These are phyloP conservation scores for Plenodomus biglobosus DNA, from an alignment of 2,329 filamentous ascomycete genomes.

Conservation along the genomic window DNA sequence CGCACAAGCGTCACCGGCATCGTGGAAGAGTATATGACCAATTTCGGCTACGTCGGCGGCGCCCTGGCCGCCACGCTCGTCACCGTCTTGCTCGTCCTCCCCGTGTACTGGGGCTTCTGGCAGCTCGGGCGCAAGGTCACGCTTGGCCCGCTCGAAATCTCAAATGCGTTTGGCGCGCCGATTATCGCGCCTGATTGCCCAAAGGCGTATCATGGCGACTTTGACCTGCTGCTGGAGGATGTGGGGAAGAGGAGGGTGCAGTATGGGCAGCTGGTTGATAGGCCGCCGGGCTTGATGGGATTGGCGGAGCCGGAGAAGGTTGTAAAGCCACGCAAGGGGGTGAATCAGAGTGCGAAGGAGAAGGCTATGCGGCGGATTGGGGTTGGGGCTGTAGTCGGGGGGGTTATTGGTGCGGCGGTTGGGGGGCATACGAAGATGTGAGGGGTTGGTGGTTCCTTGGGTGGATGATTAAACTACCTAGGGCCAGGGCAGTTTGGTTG, in stretches of 20 bases:
- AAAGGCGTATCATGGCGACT: conserved; percentile 22
- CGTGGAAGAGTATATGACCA: conserved; percentile 32
- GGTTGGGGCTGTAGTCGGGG: conserved; percentile 14
- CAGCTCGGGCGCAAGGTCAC: conserved; percentile 41
- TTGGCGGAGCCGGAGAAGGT: conserved; percentile 24
- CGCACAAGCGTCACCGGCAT: conserved; percentile 19
- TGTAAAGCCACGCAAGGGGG: conserved; percentile 2
- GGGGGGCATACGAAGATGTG: conserved; percentile 1
- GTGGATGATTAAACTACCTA: not conserved
- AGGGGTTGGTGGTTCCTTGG: not conserved
- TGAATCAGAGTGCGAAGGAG: conserved; percentile 1
- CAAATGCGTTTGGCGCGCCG: conserved; percentile 37
- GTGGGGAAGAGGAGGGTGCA: conserved; percentile 20
- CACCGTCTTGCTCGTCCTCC: conserved; percentile 36
- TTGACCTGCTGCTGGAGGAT: conserved; percentile 23
- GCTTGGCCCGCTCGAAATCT: conserved; percentile 41
- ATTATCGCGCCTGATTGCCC: conserved; percentile 20
- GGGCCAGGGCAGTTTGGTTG: no score
- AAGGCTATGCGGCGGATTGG: conserved; percentile 8
- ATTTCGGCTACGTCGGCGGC: conserved; percentile 31
- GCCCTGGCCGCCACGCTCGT: conserved; percentile 34
- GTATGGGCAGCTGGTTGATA: conserved; percentile 21
- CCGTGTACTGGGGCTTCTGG: conserved; percentile 44
- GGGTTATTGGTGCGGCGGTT: conserved; percentile 12
- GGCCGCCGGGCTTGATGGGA: conserved; percentile 22